Conservation (phyloP, 2,329 filamentous ascomycete genomes). For the Hypoxylon sp. region DNA sequence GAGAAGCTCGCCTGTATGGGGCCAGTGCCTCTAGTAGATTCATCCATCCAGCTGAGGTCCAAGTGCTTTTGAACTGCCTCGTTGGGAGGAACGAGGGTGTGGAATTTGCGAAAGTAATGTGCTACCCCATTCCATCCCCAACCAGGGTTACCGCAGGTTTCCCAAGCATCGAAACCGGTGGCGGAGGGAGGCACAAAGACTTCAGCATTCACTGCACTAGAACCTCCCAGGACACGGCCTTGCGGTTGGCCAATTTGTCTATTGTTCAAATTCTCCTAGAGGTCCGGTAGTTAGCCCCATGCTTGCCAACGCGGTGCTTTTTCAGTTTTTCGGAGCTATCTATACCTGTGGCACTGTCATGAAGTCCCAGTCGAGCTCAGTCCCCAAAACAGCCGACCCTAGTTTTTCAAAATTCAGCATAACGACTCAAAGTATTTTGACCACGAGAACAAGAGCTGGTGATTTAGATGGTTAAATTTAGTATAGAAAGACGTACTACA, state of each 20-base stretch:
- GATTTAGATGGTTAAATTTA: neutral
- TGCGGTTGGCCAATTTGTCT: slow-evolving; percentile 15
- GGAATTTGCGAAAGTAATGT: slow-evolving; percentile 56
- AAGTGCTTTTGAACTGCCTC: slow-evolving; percentile 27
- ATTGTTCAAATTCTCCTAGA: slow-evolving; percentile 16
- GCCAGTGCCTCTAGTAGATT: slow-evolving; percentile 26
- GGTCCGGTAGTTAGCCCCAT: neutral
- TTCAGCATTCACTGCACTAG: slow-evolving; percentile 51
- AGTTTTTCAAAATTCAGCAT: neutral
- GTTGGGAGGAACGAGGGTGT: slow-evolving; percentile 52
- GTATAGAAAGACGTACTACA: neutral
- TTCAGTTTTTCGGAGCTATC: neutral
- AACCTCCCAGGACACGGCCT: slow-evolving; percentile 25
- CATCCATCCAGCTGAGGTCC: slow-evolving; percentile 38
- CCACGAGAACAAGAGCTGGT: neutral
- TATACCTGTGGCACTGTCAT: slow-evolving; percentile 16
- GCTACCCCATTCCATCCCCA: slow-evolving; percentile 53
- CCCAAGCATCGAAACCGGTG: slow-evolving; percentile 57
- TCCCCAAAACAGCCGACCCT: slow-evolving; percentile 12
- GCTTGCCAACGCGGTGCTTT: neutral
- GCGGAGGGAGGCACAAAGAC: slow-evolving; percentile 47
- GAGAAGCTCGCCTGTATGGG: slow-evolving; percentile 36
- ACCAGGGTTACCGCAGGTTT: slow-evolving; percentile 56
- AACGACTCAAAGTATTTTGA: neutral
- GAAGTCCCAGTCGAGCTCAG: slow-evolving; percentile 26